Evolutionary conservation across 2,329 filamentous ascomycete genomes (phyloP), one percentile per base, ranked within the genome.

Genomic region (Xylariaceae sp.): DNA sequence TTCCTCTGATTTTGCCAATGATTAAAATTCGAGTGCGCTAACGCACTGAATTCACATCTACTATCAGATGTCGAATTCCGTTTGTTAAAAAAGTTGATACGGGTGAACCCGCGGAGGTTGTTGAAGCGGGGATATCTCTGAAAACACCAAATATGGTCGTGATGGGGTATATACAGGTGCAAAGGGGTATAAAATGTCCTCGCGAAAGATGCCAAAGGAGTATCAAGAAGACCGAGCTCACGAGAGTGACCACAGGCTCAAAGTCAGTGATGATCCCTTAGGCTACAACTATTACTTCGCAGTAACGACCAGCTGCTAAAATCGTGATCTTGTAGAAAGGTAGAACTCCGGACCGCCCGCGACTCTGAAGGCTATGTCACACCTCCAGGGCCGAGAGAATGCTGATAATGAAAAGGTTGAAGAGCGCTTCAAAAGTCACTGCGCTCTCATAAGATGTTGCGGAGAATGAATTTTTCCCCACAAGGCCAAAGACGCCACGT

Each of bases 301-400:
- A 56, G 41, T 49, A 56, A 58, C 53, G 33, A 41, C 55, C 35
- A 32, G 52, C 55, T 45, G 57, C 51, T 33, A 40, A 50, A 24
- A 53, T 67, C 65, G 62, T 67, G 47, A 60, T 60, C 51, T 67
- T 63, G 62, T 64, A 48, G 55, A 50, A 60, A 58, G 44, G 58
- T 52, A 58, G 60, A 64, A 63, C 58, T 62, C 60, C 62, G 54
- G 58, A 62, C 59, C 58, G 61, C 57, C 64, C 63, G 45, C 50
- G 58, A 58, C 62, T 58, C 50, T 44, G 57, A 58, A 64, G 57
- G 23, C 54, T 52, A 55, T 53, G 46, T 47, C 48, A 35, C 50
- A 56, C 61, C 60, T 57, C 61, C 55, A 56, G 60, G 62, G 62
- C 56, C 59, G 53, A 60, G 58, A 61, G 50, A 61, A 64, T 67